Base-by-base conservation (phyloP, 169 alveolate species). In the Theileria parva region DNA sequence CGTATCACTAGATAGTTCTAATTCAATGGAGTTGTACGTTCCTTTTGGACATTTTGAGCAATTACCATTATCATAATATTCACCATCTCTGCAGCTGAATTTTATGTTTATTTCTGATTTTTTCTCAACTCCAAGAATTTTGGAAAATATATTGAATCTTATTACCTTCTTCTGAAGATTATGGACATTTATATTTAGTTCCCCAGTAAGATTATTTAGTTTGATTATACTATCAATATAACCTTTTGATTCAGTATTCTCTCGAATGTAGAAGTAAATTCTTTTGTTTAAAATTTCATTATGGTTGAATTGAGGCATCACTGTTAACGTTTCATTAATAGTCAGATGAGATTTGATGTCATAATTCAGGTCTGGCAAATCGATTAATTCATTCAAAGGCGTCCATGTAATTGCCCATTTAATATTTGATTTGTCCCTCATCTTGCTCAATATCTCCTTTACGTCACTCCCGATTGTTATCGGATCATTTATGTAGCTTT, bases 1-100 rank as follows among this genome's bases (percentile, higher is more conserved):
- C 48, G 50, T 55, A 11, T 48, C 57, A 51, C 80, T 67, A n/a
- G 48, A 53, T 15, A 32, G 44, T 39, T 21, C 30, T 68, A 50
- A 6, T 59, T 57, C 11, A 66, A n/a, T 17, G 32, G 86, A 61
- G 61, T 87, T 86, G 74, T 87, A 93, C 15, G 88, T 51, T 11
- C 95, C 95, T 7, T 79, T 19, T 21, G 94, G 93, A 67, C 96
- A 93, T 25, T 59, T 79, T n/a, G 28, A 60, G 64, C 96, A 93
- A 57, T 60, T 77, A 25, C 85, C 74, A 4, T 51, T 64, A 34
- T 73, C 34, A 70, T 30, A 81, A 77, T 69, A 87, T 70, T 73
- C 77, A 32, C 96, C 96, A 44, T 92, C 92, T 7, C 84, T 74
- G 83, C 96, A 93, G 9, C 71, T 9, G 34, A 87, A 53, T 34